Percentiles rank a stretch among this genome's conserved stretches.
Conservation (phyloP, 306 rosid genomes). For the Vigna radiata region DNA sequence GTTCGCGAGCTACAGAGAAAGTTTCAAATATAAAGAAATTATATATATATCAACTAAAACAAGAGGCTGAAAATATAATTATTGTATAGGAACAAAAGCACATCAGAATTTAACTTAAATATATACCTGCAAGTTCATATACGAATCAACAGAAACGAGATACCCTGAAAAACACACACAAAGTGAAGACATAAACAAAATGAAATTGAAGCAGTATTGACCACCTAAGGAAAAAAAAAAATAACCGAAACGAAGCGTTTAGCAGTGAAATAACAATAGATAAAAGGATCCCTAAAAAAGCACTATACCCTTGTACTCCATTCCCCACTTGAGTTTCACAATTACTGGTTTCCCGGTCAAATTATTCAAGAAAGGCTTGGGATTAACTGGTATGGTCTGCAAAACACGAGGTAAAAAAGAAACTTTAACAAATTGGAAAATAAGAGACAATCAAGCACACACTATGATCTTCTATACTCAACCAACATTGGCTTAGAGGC, state of each 20-base stretch:
- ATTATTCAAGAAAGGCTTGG: constrained; percentile 66
- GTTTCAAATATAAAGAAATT: constrained; percentile 35
- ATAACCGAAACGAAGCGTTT: background rate
- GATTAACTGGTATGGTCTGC: constrained; percentile 67
- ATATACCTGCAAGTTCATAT: constrained; percentile 62
- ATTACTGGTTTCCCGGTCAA: constrained; percentile 64
- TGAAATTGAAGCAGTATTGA: background rate
- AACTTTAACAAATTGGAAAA: background rate
- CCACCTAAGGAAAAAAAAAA: background rate
- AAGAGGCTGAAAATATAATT: background rate
- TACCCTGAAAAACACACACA: constrained; percentile 37
- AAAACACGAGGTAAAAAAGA: background rate
- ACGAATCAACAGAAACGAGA: constrained; percentile 65
- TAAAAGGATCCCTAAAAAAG: background rate
- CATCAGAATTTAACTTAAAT: background rate
- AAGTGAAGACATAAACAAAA: constrained; percentile 4
- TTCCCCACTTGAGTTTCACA: constrained; percentile 65
- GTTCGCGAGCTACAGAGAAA: constrained; percentile 56
- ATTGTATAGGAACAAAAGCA: too few relatives aligned
- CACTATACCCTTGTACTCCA: constrained; percentile 60
- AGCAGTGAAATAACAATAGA: background rate
- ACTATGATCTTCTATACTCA: too few relatives aligned
- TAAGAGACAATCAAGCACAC: background rate
- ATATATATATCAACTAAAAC: background rate
- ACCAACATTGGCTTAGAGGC: too few relatives aligned